phyloP scores from a whole-genome alignment of 305 asterid species.

The Fraxinus nigra region DNA sequence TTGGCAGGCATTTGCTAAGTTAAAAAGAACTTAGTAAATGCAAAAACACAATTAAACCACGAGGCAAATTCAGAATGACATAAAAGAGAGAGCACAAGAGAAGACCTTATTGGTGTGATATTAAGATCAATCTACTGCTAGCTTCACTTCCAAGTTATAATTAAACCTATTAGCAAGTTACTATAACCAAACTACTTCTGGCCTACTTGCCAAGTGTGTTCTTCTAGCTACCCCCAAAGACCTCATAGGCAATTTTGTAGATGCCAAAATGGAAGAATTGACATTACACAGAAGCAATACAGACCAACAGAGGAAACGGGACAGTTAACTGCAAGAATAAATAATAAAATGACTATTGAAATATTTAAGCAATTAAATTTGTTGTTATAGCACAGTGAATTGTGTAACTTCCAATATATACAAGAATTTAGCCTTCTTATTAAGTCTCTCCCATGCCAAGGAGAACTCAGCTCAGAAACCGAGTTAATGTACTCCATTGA shows the following conservation, averaged over 20 bases:
- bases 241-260: background rate
- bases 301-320: no score
- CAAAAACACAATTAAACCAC: background rate
- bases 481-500: background rate
- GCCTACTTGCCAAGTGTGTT: background rate
- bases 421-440: background rate
- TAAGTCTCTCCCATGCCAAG: background rate
- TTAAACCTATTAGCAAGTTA: background rate
- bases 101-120: background rate
- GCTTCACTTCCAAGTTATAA: background rate
- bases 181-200: background rate
- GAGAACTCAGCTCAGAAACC: background rate
- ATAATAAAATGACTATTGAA: no score
- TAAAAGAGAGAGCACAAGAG: background rate
- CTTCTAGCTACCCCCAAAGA: background rate
- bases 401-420: no score
- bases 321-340: no score
- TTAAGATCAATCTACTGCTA: background rate
- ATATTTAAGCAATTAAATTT: no score
- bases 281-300: background rate
- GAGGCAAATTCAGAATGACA: background rate
- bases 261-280: background rate
- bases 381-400: no score
- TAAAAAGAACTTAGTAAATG: background rate
- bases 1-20: background rate